Conservation (phyloP, 805 yeast species). For the Schwanniomyces sp. region DNA sequence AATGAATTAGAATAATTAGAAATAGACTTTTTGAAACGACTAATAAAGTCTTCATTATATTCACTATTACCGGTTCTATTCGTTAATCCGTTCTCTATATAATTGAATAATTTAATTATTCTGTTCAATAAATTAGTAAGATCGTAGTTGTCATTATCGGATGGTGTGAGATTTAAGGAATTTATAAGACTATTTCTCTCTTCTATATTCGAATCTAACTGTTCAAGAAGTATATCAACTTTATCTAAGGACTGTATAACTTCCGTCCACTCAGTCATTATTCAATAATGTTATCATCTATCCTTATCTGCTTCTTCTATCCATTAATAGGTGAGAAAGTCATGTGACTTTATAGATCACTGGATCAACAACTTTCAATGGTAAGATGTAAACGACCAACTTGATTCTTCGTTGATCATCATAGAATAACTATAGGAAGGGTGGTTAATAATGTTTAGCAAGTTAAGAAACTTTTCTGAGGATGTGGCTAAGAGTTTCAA, state of each 20-base stretch:
- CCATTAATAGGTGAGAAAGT: not conserved
- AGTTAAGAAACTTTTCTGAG: slow-evolving; percentile 42
- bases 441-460: slow-evolving; percentile 33
- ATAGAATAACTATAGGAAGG: not conserved
- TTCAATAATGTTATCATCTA: not conserved
- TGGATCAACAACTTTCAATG: not conserved
- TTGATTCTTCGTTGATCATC: not conserved
- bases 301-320: not conserved
- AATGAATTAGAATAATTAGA: slow-evolving; percentile 17
- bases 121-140: slow-evolving; percentile 27
- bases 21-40: slow-evolving; percentile 9
- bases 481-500: slow-evolving; percentile 46
- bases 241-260: slow-evolving; percentile 18
- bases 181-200: slow-evolving; percentile 31
- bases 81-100: slow-evolving; percentile 28
- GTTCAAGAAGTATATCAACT: slow-evolving; percentile 19
- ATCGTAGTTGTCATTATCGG: slow-evolving; percentile 38
- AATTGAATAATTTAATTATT: slow-evolving; percentile 24
- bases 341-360: not conserved
- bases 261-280: slow-evolving; percentile 11
- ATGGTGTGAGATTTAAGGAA: slow-evolving; percentile 34
- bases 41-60: slow-evolving; percentile 4
- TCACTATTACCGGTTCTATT: slow-evolving; percentile 3
- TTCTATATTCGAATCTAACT: slow-evolving; percentile 28
- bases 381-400: too few species aligned